Conservation (phyloP, 768 basidiomycete species). For the Exidia glandulosa region DNA sequence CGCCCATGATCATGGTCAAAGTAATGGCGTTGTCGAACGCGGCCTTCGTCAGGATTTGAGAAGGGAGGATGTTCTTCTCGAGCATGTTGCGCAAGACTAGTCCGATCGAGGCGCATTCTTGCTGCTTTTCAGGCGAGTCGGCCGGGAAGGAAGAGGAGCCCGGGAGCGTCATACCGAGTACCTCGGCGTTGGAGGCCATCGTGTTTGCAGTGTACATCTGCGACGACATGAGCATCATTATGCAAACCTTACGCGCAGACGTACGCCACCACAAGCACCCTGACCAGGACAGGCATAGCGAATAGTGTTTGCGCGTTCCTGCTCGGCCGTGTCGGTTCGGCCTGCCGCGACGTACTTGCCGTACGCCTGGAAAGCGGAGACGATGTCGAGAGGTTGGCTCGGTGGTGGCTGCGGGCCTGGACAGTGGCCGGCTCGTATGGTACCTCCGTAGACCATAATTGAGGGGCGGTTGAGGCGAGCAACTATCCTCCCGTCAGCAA, state of each 20-base stretch:
- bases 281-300: slow-evolving; percentile 94
- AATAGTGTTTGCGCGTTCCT: slow-evolving; percentile 73
- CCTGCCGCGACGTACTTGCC: slow-evolving; percentile 91
- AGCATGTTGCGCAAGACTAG: slow-evolving; percentile 76
- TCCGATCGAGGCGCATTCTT: slow-evolving; percentile 76
- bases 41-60: slow-evolving; percentile 92
- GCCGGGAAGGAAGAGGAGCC: slow-evolving; percentile 98
- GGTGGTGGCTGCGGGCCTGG: slow-evolving; percentile 48
- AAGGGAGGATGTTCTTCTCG: slow-evolving; percentile 82
- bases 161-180: slow-evolving; percentile 89
- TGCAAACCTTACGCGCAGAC: slow-evolving; percentile 19
- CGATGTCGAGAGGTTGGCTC: slow-evolving; percentile 65
- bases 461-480: slow-evolving; percentile 93
- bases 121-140: slow-evolving; percentile 76
- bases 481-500: slow-evolving; percentile 33
- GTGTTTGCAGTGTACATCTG: slow-evolving; percentile 99
- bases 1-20: slow-evolving; percentile 92
- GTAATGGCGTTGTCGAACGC: slow-evolving; percentile 99
- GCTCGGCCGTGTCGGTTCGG: slow-evolving; percentile 71
- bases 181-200: slow-evolving; percentile 94
- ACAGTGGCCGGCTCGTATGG: slow-evolving; percentile 87
- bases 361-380: slow-evolving; percentile 96
- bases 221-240: not conserved
- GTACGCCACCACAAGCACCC: slow-evolving; percentile 93
- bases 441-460: slow-evolving; percentile 96